phyloP scores from a whole-genome alignment of 2,329 filamentous ascomycete species.

The Cercospora zeae-maydis region DNA sequence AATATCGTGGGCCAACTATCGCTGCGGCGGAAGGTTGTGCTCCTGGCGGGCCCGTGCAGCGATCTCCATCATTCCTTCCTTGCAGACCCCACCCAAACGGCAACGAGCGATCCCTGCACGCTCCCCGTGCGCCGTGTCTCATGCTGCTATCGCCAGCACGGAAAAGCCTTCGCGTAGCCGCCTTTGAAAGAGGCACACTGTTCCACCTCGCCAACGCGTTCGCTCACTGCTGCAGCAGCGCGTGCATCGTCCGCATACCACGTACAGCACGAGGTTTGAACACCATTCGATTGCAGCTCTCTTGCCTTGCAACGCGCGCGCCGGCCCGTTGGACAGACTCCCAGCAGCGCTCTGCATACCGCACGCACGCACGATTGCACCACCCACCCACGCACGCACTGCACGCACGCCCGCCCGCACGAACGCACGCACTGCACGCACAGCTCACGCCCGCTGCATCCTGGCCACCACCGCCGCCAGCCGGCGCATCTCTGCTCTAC shows the following conservation, averaged over 20 bases:
- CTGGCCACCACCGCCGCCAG: constrained; percentile 3
- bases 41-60: not conserved
- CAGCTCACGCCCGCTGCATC: not conserved
- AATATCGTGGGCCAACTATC: constrained; percentile 3
- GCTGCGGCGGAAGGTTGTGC: not conserved
- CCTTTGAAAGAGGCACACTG: constrained; percentile 1
- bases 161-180: constrained; percentile 9
- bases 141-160: not conserved
- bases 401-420: not conserved
- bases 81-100: constrained; percentile 3
- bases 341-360: not conserved
- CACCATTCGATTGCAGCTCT: not conserved
- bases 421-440: not conserved
- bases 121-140: constrained; percentile 7
- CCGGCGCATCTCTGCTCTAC: constrained; percentile 1
- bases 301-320: constrained; percentile 6
- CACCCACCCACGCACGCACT: not conserved
- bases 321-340: not conserved
- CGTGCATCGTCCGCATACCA: not conserved
- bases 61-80: constrained; percentile 2
- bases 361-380: not conserved
- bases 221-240: not conserved
- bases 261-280: not conserved
- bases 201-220: not conserved
- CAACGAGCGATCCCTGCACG: constrained; percentile 4